phyloP scores from a whole-genome alignment of 257 asterid genomes.

The Solanum sparsipilum region DNA sequence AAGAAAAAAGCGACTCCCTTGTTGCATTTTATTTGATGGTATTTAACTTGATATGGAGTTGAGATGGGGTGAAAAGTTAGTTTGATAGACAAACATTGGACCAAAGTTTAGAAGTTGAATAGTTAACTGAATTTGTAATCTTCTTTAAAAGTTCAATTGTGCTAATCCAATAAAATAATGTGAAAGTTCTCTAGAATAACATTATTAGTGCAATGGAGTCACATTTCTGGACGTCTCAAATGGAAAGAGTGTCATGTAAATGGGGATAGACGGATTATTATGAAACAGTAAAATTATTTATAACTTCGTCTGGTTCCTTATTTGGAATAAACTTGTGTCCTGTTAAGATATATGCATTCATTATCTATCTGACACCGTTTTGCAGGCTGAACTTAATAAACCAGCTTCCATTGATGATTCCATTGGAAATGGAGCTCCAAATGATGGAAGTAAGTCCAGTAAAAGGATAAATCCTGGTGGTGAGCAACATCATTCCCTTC shows the following conservation, averaged over 20 bases:
- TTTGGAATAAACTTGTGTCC: background rate
- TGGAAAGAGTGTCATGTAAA: background rate
- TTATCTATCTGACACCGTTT: background rate
- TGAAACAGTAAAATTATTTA: background rate
- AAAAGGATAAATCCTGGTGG: conserved; percentile 14
- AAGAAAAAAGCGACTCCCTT: background rate
- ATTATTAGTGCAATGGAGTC: background rate
- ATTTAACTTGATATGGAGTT: background rate
- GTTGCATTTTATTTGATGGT: background rate
- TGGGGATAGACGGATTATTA: background rate
- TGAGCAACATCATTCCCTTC: conserved; percentile 69
- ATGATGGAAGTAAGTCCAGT: conserved; percentile 24
- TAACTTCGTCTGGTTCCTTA: background rate
- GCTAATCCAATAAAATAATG: background rate
- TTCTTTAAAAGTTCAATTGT: background rate
- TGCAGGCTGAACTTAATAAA: conserved; percentile 78
- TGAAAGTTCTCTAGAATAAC: background rate
- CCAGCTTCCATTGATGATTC: conserved; percentile 36
- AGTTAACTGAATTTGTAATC: background rate
- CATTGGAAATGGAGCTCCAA: conserved; percentile 24
- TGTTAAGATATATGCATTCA: background rate
- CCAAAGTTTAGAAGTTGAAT: background rate
- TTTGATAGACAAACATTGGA: background rate
- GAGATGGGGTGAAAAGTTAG: background rate
- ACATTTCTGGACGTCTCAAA: background rate